These are phyloP conservation scores for Globisporangium megalacanthum DNA, from an alignment of 352 stramenopile species.

Conservation along the genomic window DNA sequence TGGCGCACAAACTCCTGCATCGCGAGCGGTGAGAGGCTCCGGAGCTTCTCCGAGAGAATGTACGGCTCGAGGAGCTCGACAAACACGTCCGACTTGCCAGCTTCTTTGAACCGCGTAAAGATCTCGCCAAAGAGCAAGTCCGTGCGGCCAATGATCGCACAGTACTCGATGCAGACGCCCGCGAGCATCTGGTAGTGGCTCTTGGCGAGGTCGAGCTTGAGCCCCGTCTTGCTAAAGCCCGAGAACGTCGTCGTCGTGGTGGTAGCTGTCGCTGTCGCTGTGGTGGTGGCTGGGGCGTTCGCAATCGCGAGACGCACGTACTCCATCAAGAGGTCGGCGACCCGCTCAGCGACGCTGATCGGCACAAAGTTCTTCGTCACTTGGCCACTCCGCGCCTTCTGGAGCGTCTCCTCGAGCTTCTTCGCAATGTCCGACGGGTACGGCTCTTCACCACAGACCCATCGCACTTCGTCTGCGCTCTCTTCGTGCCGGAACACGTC, in stretches of 20 bases:
- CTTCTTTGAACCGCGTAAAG: slow-evolving; percentile 81
- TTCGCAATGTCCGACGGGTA: slow-evolving; percentile 76
- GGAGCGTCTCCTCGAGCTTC: slow-evolving; percentile 80
- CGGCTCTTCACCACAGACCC: slow-evolving; percentile 73
- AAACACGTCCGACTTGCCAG: slow-evolving; percentile 84
- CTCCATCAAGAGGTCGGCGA: slow-evolving; percentile 86
- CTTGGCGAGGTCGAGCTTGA: slow-evolving; percentile 87
- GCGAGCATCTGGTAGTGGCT: slow-evolving; percentile 96
- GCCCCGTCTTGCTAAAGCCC: slow-evolving; percentile 49
- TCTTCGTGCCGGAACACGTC: slow-evolving; percentile 84
- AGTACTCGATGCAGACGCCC: slow-evolving; percentile 95
- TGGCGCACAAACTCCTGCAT: slow-evolving; percentile 93
- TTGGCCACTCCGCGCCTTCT: slow-evolving; percentile 75
- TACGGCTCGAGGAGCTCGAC: slow-evolving; percentile 93
- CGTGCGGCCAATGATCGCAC: slow-evolving; percentile 80
- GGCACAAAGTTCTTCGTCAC: slow-evolving; percentile 87
- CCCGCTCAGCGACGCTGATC: slow-evolving; percentile 86
- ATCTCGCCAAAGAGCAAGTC: slow-evolving; percentile 87
- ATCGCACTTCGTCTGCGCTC: slow-evolving; percentile 78
- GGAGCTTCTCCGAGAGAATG: slow-evolving; percentile 91
- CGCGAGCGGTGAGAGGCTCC: slow-evolving; percentile 87
- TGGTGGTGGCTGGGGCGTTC: slow-evolving; percentile 38
- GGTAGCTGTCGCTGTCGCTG: slow-evolving; percentile 13
- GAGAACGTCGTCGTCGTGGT: slow-evolving; percentile 7
- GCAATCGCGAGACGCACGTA: slow-evolving; percentile 86